Percentiles rank a stretch among this genome's conserved stretches.
Conservation (phyloP, 495 filamentous ascomycete genomes). For the Penicillium longicatenatum region DNA sequence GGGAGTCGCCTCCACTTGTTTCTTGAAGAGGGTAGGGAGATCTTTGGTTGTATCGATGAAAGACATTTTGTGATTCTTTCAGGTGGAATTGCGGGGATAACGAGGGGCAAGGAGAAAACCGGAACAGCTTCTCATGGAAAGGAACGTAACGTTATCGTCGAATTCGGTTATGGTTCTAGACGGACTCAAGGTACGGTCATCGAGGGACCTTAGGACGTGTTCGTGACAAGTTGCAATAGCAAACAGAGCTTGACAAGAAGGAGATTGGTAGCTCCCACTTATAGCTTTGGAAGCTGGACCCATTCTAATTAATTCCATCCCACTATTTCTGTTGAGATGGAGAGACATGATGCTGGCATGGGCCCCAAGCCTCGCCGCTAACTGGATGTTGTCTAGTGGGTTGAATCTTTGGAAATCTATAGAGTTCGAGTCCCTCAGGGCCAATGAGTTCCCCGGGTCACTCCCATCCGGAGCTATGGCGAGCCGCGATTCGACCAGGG, state of each 20-base stretch:
- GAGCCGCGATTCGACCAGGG: constrained; percentile 1
- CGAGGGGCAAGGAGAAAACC: constrained; percentile 3
- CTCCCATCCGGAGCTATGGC: constrained; percentile 6
- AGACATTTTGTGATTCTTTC: constrained; percentile 37
- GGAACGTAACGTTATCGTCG: no score
- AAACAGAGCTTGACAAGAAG: not conserved
- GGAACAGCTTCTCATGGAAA: not conserved
- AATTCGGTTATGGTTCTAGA: not conserved
- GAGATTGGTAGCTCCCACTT: not conserved
- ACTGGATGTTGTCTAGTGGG: constrained; percentile 11
- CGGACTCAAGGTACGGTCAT: not conserved
- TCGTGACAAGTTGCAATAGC: not conserved
- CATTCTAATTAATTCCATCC: constrained; percentile 4
- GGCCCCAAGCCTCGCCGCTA: constrained; percentile 6
- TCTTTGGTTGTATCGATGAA: constrained; percentile 64
- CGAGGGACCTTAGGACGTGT: not conserved
- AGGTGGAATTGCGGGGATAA: not conserved
- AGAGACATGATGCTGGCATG: constrained; percentile 2
- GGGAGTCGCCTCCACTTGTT: constrained; percentile 60
- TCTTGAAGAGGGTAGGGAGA: constrained; percentile 58
- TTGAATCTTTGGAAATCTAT: not conserved
- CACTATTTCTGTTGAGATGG: constrained; percentile 11
- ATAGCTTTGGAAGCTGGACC: not conserved
- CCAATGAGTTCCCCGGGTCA: constrained; percentile 6
- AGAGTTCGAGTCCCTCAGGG: not conserved